Evolutionary conservation across 2,329 filamentous ascomycete species (phyloP).

Genomic region (Phyllosticta citriasiana): DNA sequence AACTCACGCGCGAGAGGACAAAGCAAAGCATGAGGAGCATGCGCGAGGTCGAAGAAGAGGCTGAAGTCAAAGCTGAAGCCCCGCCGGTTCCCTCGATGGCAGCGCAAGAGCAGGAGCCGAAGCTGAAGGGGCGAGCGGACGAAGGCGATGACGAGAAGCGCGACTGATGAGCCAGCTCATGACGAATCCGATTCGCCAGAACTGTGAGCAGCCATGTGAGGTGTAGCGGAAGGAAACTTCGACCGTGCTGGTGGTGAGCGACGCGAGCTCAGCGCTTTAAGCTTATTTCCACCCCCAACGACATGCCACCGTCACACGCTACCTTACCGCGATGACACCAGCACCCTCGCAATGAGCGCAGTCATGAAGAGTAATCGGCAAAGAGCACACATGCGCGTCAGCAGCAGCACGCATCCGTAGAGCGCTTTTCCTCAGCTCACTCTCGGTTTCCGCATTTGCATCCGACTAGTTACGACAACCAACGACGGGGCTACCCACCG

Average conservation of each 20-base stretch:
- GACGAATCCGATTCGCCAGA: not conserved
- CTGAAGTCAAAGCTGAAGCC: not conserved
- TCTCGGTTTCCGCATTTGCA: not conserved
- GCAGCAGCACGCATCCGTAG: not conserved
- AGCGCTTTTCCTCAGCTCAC: not conserved
- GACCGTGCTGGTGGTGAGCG: not conserved
- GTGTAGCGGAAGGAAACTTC: not conserved
- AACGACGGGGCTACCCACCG: no score
- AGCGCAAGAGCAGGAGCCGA: not conserved
- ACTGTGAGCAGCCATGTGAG: not conserved
- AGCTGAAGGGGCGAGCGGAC: not conserved
- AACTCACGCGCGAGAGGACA: not conserved
- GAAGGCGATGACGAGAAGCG: not conserved
- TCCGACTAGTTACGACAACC: no score
- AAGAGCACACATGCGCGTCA: not conserved
- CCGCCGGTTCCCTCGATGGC: not conserved
- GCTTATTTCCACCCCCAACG: not conserved
- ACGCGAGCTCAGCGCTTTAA: not conserved
- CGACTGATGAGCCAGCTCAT: not conserved
- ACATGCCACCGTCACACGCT: not conserved
- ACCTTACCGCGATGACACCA: not conserved
- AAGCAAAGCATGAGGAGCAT: not conserved
- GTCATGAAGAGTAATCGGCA: not conserved
- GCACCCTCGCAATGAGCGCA: not conserved
- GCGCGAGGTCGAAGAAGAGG: not conserved